phyloP scores from a whole-genome alignment of 2,329 filamentous ascomycete species.

The Diaporthe velutina region DNA sequence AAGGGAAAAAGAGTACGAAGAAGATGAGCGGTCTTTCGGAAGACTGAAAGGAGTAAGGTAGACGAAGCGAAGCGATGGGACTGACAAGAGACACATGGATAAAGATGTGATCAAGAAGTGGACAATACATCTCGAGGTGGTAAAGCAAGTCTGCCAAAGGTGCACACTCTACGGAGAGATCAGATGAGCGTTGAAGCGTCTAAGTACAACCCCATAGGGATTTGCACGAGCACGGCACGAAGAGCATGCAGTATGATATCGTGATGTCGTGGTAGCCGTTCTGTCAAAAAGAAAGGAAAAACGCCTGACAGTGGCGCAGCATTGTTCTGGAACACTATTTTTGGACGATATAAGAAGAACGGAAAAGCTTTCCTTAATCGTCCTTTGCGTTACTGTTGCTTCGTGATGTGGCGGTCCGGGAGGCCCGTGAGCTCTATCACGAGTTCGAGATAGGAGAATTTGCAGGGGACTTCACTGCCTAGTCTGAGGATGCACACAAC shows the following conservation, averaged over 20 bases:
- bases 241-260: not conserved
- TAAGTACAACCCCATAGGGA: not conserved
- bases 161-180: not conserved
- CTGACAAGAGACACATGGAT: not conserved
- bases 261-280: not conserved
- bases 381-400: not conserved
- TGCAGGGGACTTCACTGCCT: not conserved
- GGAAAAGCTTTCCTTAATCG: conserved; percentile 3
- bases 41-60: not conserved
- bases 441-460: not conserved
- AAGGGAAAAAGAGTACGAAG: not conserved
- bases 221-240: not conserved
- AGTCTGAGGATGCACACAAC: not conserved
- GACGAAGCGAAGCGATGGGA: not conserved
- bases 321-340: not conserved
- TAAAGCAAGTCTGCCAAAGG: not conserved
- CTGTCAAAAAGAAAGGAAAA: not conserved
- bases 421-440: not conserved
- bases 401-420: conserved; percentile 16
- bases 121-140: not conserved
- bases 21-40: no score
- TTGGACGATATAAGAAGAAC: not conserved
- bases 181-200: not conserved
- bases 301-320: not conserved
- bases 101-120: not conserved